Evolutionary conservation across 768 basidiomycete genomes (phyloP), one percentile per base, ranked within the genome.

Genomic region (Gautieria morchelliformis): DNA sequence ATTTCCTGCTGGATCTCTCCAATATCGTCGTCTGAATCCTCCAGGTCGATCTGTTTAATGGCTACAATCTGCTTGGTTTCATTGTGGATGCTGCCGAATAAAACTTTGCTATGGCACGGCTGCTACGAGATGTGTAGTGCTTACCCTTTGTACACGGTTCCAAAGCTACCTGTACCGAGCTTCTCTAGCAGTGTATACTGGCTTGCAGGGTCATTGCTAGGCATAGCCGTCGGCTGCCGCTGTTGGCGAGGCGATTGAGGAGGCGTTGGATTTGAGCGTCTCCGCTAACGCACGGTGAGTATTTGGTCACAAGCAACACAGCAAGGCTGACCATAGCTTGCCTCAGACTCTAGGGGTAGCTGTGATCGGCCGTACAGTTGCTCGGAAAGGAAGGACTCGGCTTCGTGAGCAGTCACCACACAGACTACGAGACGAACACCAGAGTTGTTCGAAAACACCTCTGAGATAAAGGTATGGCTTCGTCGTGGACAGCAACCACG

Each of bases 1-100:
- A 99, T 99, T 70, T 99, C 96, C 69, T 93, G 91, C 67, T 99
- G 96, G 50, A 99, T 99, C 71, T 99, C 96, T 17, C 89, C 84
- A 62, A 99, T 98, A 70, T 98, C 96, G 67, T 99, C 96, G 71
- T 97, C 94, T 24, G 93, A 92, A 71, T 96, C 91, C 71, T 99
- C 96, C 59, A 99, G 77, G 74, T 98, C 95, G 68, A 99, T 98
- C 71, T 97, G 93, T 72, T 99, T 99, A 66, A 99, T 90, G 46
- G 96, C 96, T 15, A 99, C 96, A 59, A 91, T 87, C 72, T 95
- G 87, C 69, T 89, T 87, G 11, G 92, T 89, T 60, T 92, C 89
- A 65, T 92, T 89, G 72, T 98, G 93, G 65, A 93, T 85, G 9
- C 75, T 77, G 22, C 24, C 37, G 51, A 19, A 27, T 32, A 14